Percentiles rank a stretch among this genome's conserved stretches.
Conservation (phyloP, 192 early-diverging fungal genomes). For the Gigaspora rosea region DNA sequence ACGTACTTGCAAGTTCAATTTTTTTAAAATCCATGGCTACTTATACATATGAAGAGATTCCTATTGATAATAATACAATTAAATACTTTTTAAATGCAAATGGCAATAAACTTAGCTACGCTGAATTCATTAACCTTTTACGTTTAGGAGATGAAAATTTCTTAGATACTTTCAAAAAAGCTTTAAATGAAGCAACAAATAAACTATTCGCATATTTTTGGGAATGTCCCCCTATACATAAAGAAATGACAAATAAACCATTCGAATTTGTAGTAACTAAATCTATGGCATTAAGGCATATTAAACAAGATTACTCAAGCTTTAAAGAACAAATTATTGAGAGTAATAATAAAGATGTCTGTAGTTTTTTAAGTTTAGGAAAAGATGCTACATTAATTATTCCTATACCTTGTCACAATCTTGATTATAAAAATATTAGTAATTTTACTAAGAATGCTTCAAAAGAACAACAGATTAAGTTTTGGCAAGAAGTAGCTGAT, state of each 20-base stretch:
- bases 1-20: too few relatives aligned
- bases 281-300: neutral
- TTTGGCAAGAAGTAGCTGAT: constrained; percentile 10
- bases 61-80: too few relatives aligned
- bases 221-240: constrained; percentile 1
- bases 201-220: neutral
- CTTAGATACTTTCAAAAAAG: neutral
- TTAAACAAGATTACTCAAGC: neutral
- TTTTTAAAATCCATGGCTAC: too few relatives aligned
- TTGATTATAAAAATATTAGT: constrained; percentile 15
- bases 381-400: neutral
- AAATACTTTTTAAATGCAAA: neutral
- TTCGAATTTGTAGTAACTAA: constrained; percentile 27
- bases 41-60: too few relatives aligned
- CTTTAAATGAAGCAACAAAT: neutral
- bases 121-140: neutral
- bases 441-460: constrained; percentile 4
- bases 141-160: neutral
- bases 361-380: too few relatives aligned
- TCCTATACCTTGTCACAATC: neutral
- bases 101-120: neutral
- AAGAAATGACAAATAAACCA: neutral
- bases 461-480: neutral
- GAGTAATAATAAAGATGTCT: neutral
- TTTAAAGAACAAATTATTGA: neutral